Percentiles rank a stretch among this genome's conserved stretches.
phyloP scores from a whole-genome alignment of 108 stramenopile species.

The Hondaea fermentalgiana region DNA sequence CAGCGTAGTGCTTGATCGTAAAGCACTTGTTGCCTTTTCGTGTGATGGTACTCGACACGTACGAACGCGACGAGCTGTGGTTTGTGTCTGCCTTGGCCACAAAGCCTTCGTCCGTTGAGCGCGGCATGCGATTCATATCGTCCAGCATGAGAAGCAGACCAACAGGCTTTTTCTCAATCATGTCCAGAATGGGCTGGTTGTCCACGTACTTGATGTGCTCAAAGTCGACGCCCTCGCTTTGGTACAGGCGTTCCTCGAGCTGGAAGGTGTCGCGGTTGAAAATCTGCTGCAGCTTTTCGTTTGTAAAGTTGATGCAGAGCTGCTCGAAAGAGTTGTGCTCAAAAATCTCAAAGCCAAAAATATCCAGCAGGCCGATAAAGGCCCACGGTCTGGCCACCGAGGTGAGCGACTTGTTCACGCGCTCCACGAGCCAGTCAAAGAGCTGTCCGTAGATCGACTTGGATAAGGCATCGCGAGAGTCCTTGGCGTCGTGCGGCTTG shows the following conservation, averaged over 20 bases:
- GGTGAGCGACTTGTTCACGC: constrained; percentile 17
- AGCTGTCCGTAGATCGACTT: constrained; percentile 32
- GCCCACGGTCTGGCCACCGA: not conserved
- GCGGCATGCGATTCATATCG: constrained; percentile 17
- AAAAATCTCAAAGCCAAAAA: constrained; percentile 43
- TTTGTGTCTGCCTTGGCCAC: not conserved
- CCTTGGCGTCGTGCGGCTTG: constrained; percentile 13
- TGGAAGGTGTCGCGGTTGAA: constrained; percentile 82
- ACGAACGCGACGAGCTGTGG: not conserved
- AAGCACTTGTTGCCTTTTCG: constrained; percentile 29
- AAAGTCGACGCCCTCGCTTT: constrained; percentile 29
- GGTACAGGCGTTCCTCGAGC: constrained; percentile 54
- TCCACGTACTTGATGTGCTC: constrained; percentile 25
- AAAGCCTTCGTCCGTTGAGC: not conserved
- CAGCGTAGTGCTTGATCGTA: constrained; percentile 71
- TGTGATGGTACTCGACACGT: not conserved
- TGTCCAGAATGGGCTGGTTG: constrained; percentile 36
- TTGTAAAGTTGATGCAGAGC: constrained; percentile 46
- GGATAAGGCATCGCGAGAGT: constrained; percentile 30
- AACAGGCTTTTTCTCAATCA: constrained; percentile 37
- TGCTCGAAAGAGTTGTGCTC: constrained; percentile 37
- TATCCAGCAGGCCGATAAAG: constrained; percentile 41
- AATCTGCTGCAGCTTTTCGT: constrained; percentile 58
- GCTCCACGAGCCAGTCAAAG: constrained; percentile 32
- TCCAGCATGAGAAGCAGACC: constrained; percentile 67